phyloP scores from a whole-genome alignment of 192 early-diverging fungal genomes.

The Podila horticola region DNA sequence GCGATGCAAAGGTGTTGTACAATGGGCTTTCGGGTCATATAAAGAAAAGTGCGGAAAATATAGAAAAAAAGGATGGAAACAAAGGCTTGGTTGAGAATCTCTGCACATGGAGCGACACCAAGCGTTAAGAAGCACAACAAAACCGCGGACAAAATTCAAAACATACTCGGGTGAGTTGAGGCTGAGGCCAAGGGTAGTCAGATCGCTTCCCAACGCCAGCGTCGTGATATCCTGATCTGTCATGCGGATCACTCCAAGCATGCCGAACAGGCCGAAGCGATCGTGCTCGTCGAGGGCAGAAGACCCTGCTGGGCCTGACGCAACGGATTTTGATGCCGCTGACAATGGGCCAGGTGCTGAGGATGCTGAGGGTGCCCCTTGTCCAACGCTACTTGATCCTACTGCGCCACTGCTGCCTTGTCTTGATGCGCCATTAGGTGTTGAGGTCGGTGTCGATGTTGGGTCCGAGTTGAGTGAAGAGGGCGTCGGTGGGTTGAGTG shows the following conservation, averaged over 20 bases:
- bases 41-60: neutral
- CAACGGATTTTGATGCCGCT: constrained; percentile 7
- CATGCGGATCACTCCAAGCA: constrained; percentile 85
- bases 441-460: constrained; percentile 26
- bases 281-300: constrained; percentile 54
- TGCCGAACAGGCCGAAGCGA: constrained; percentile 86
- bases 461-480: constrained; percentile 15
- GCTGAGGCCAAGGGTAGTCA: constrained; percentile 86
- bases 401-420: constrained; percentile 10
- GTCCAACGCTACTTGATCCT: neutral
- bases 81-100: neutral
- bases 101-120: neutral
- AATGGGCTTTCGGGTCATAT: constrained; percentile 61
- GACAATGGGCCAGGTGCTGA: constrained; percentile 5
- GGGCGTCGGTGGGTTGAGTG: constrained; percentile 33
- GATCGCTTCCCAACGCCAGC: constrained; percentile 90
- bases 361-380: neutral
- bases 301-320: neutral
- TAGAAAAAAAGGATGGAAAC: constrained; percentile 9
- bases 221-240: constrained; percentile 80
- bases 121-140: neutral
- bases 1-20: constrained; percentile 89
- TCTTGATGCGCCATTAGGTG: neutral
- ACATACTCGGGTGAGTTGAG: constrained; percentile 76
- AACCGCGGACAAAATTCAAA: neutral